Evolutionary conservation across 352 stramenopile genomes (phyloP).

Genomic region (Pythium monospermum): DNA sequence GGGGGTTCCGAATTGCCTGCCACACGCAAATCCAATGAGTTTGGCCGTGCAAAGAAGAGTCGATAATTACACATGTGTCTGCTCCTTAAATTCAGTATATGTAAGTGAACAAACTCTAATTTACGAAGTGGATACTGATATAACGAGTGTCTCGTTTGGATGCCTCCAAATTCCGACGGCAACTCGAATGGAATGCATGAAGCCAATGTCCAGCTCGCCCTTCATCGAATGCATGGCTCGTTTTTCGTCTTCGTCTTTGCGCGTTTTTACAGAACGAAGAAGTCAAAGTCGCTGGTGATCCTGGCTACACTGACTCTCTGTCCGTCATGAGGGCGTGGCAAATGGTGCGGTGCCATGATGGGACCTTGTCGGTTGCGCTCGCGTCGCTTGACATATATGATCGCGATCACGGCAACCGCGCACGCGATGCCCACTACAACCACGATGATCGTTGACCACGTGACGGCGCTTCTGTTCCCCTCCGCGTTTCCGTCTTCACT

Average conservation of each 20-base stretch:
- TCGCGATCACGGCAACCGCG: slow-evolving; percentile 5
- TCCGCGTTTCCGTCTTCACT: neutral
- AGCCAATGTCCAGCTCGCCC: neutral
- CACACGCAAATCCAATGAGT: too few species aligned
- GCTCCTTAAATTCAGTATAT: too few species aligned
- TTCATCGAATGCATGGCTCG: neutral
- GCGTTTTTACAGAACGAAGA: slow-evolving; percentile 10
- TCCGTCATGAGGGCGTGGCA: slow-evolving; percentile 1
- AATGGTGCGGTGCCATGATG: neutral
- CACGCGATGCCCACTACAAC: slow-evolving; percentile 7
- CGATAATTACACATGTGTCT: too few species aligned
- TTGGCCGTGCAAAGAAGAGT: too few species aligned
- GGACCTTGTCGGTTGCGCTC: neutral
- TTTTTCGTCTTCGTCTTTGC: neutral
- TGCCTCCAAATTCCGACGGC: too few species aligned
- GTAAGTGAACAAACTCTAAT: too few species aligned
- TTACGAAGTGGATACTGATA: too few species aligned
- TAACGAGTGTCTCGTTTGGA: too few species aligned
- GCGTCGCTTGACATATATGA: neutral
- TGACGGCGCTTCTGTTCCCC: neutral
- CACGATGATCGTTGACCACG: slow-evolving; percentile 12
- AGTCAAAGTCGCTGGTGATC: slow-evolving; percentile 10
- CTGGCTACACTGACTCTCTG: slow-evolving; percentile 6
- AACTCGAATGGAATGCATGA: too few species aligned
- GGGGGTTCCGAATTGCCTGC: too few species aligned